phyloP scores from a whole-genome alignment of 176 grass and related monocot genomes.

The Avena sativa region DNA sequence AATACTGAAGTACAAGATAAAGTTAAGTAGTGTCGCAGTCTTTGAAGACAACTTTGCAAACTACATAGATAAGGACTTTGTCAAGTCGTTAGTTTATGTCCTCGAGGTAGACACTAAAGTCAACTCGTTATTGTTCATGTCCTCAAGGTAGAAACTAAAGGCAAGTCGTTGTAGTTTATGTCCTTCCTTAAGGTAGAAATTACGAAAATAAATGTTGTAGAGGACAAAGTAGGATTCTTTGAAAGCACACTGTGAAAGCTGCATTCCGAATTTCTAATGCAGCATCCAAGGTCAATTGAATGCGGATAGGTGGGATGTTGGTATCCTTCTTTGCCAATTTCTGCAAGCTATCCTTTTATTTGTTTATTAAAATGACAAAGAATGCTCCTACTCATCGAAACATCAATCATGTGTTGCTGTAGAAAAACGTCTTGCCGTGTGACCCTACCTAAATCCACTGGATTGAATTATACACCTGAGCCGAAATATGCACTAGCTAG shows the following conservation, averaged over 20 bases:
- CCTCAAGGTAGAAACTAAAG: neutral
- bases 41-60: neutral
- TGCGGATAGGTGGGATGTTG: neutral
- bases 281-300: neutral
- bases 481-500: neutral
- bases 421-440: neutral
- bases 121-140: neutral
- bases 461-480: neutral
- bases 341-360: neutral
- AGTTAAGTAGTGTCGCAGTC: neutral
- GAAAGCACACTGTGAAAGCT: neutral
- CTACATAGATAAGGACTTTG: neutral
- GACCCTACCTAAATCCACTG: neutral
- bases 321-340: neutral
- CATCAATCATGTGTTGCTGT: neutral
- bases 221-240: conserved; percentile 3
- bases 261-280: neutral
- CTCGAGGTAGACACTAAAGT: neutral
- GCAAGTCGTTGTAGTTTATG: neutral
- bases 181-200: neutral
- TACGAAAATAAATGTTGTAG: neutral
- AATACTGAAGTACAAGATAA: neutral
- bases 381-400: neutral
- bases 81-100: neutral
- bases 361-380: neutral